Conservation (phyloP, 306 rosid species). For the Benincasa hispida region DNA sequence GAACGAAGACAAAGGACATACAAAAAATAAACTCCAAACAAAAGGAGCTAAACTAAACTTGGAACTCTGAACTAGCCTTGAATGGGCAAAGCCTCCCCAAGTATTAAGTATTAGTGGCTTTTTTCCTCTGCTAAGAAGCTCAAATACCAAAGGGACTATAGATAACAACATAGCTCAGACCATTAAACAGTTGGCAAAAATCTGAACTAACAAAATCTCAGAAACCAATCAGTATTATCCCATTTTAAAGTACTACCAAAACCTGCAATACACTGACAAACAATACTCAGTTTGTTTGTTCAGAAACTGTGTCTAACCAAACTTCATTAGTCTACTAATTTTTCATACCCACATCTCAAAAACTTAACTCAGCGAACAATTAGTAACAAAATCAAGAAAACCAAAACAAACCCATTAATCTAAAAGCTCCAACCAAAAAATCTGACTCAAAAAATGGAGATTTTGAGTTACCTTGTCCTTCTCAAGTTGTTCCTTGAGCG, state of each 20-base stretch:
- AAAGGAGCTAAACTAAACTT: no score
- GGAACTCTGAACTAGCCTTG: no score
- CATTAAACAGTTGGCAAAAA: neutral
- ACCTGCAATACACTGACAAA: neutral
- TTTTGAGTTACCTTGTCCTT: slow-evolving; percentile 53
- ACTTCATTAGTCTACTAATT: neutral
- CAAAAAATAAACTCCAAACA: no score
- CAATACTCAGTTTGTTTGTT: neutral
- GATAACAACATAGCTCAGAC: neutral
- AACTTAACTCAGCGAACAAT: neutral
- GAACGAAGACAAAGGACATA: no score
- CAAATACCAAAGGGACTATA: neutral
- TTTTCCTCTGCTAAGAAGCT: neutral
- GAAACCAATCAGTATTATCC: neutral
- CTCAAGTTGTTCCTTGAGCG: slow-evolving; percentile 95
- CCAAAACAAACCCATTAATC: neutral
- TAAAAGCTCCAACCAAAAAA: neutral
- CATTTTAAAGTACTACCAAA: neutral
- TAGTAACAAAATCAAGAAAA: neutral
- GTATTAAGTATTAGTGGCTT: no score
- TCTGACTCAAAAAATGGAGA: neutral
- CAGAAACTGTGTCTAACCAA: neutral
- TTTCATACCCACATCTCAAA: neutral
- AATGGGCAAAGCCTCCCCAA: no score
- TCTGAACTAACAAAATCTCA: neutral